phyloP scores from a whole-genome alignment of 306 rosid species.

The Prunus salicina region DNA sequence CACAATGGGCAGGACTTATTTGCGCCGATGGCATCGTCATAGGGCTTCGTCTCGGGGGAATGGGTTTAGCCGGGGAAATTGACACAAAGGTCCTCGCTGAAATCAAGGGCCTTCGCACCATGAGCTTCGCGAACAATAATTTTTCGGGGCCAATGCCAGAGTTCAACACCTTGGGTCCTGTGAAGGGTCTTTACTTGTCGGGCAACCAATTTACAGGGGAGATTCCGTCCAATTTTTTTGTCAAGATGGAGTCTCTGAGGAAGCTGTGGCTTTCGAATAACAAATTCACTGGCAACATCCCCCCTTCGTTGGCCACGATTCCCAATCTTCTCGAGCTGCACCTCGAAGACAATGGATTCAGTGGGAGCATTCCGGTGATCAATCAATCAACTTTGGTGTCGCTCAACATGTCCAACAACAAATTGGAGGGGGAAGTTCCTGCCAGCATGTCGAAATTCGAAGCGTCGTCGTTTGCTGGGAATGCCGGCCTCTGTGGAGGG shows the following conservation, averaged over 20 bases:
- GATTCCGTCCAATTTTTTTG: constrained; percentile 51
- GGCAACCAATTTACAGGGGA: constrained; percentile 65
- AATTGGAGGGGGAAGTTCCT: constrained; percentile 71
- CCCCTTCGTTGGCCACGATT: constrained; percentile 40
- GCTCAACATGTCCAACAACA: constrained; percentile 57
- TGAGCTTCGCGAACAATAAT: constrained; percentile 52
- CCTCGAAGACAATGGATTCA: constrained; percentile 63
- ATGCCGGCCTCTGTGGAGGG: constrained; percentile 51
- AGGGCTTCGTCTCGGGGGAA: constrained; percentile 50
- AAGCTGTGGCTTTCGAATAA: constrained; percentile 60
- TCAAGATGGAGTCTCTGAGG: constrained; percentile 55
- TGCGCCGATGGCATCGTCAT: constrained; percentile 46
- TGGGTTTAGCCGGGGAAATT: constrained; percentile 45
- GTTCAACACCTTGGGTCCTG: constrained; percentile 43
- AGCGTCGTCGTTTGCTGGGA: constrained; percentile 41
- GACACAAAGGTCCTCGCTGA: constrained; percentile 42
- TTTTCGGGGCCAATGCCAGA: constrained; percentile 68
- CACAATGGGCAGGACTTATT: constrained; percentile 50
- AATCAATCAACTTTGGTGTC: constrained; percentile 19
- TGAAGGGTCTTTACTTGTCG: constrained; percentile 56
- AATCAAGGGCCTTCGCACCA: constrained; percentile 40
- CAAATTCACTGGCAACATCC: constrained; percentile 55
- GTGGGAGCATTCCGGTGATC: constrained; percentile 50
- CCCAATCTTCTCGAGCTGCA: constrained; percentile 49
- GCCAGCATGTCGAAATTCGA: constrained; percentile 33